Evolutionary conservation across 1,284 basidiomycete species (phyloP), one percentile per base, ranked within the genome.

Genomic region (Cutaneotrichosporon sp.): DNA sequence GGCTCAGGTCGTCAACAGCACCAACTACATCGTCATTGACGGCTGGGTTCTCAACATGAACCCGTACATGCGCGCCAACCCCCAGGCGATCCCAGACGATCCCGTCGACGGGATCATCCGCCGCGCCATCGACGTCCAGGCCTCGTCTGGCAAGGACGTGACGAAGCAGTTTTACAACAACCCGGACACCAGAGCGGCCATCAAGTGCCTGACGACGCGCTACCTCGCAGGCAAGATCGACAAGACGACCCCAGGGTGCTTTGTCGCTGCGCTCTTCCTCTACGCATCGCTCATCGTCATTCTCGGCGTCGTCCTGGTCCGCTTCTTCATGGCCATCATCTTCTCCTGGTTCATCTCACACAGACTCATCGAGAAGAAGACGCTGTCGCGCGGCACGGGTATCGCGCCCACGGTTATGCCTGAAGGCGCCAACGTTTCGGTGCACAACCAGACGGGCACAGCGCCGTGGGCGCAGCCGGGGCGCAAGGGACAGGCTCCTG

Each of bases 261-360:
- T 97, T 79, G 87, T 93, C 54, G 90, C 93, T 18, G 84, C 88
- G 53, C 83, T 99, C 36, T 87, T 99, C 76, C 88, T 99, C 56
- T 99, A 98, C 79, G 83, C 88, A 31, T 94, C 94, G 59, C 85
- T 99, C 55, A 86, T 93, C 72, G 87, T 98, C 80, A 95, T 99
- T 73, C 86, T 99, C 61, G 86, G 85, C 43, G 87, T 99, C 64
- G 92, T 99, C 49, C 79, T 98, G 63, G 86, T 91, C 38, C 91
- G 95, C 49, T 99, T 99, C 81, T 81, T 86, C 70, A 98, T 99
- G 95, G 97, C 97, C 3, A 91, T 92, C 75, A 81, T 95, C 64
- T 99, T 98, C 85, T 92, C 87, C 72, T 99, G 95, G 95, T 95
- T 95, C 82, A 81, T 99, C 63, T 92, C 91, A 8, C 85, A 85